Percentiles rank a stretch among this genome's conserved stretches.
These are phyloP conservation scores for Pholiota adiposa DNA, from an alignment of 1,284 basidiomycete species.

Conservation along the genomic window DNA sequence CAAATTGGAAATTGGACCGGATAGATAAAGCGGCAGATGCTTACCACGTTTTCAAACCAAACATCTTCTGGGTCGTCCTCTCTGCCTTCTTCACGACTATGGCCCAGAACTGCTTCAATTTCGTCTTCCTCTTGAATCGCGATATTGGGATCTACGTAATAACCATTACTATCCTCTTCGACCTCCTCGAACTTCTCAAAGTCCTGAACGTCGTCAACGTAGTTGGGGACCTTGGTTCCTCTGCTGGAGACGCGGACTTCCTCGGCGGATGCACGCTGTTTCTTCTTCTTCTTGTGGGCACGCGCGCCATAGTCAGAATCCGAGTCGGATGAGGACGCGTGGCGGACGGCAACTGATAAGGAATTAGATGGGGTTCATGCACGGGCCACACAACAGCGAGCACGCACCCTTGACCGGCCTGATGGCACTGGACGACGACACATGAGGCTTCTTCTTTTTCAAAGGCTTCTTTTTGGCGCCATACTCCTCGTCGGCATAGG, in stretches of 20 bases:
- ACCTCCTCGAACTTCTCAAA: conserved; percentile 80
- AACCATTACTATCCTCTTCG: conserved; percentile 49
- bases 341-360: conserved; percentile 49
- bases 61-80: conserved; percentile 78
- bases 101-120: conserved; percentile 86
- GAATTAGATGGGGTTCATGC: conserved; percentile 19
- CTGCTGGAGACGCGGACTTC: conserved; percentile 83
- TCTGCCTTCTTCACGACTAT: conserved; percentile 81
- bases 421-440: conserved; percentile 45
- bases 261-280: conserved; percentile 54
- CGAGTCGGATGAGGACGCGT: conserved; percentile 68
- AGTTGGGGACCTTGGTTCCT: conserved; percentile 83
- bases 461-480: conserved; percentile 62
- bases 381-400: conserved; percentile 12
- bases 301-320: conserved; percentile 89
- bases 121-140: conserved; percentile 80
- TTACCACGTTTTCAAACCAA: conserved; percentile 85
- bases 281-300: conserved; percentile 85
- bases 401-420: conserved; percentile 68
- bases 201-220: conserved; percentile 83
- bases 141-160: conserved; percentile 55
- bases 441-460: conserved; percentile 62
- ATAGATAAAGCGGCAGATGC: conserved; percentile 32
- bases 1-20: conserved; percentile 13
- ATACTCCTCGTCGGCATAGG: conserved; percentile 79